phyloP scores from a whole-genome alignment of 192 early-diverging fungal species.

The Umbelopsis vinacea region DNA sequence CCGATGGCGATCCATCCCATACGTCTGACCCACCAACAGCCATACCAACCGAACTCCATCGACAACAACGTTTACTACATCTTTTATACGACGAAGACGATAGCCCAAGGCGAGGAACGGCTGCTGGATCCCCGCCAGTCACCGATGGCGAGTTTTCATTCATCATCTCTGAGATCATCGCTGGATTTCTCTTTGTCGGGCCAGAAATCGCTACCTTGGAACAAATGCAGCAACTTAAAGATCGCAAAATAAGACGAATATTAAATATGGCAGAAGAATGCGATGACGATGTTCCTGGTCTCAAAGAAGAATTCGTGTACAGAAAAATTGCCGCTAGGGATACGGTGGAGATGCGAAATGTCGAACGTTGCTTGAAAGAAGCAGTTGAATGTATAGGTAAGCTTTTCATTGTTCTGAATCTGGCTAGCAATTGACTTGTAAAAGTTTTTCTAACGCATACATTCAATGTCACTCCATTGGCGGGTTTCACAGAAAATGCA shows the following conservation, averaged over 20 bases:
- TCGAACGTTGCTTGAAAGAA: conserved; percentile 62
- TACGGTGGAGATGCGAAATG: conserved; percentile 68
- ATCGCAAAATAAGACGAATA: conserved; percentile 62
- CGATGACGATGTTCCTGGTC: conserved; percentile 47
- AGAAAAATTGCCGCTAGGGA: conserved; percentile 61
- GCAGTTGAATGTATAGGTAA: conserved; percentile 73
- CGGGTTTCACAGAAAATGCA: conserved; percentile 31
- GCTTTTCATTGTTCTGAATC: background rate
- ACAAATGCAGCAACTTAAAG: conserved; percentile 52
- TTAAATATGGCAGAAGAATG: conserved; percentile 81
- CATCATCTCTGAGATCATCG: conserved; percentile 58
- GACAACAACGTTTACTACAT: conserved; percentile 7
- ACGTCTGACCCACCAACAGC: background rate
- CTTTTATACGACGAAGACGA: background rate
- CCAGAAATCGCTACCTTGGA: conserved; percentile 65
- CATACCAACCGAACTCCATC: background rate
- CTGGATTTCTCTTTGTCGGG: conserved; percentile 65
- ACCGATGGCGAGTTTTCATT: conserved; percentile 39
- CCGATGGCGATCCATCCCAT: background rate
- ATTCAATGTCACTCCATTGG: too few relatives aligned
- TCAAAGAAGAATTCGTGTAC: conserved; percentile 35
- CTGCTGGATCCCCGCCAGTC: conserved; percentile 20
- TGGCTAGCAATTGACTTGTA: background rate
- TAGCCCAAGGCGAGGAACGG: background rate
- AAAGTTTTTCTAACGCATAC: too few relatives aligned